Conservation (phyloP, 768 basidiomycete genomes). For the Calocybe cyanea region DNA sequence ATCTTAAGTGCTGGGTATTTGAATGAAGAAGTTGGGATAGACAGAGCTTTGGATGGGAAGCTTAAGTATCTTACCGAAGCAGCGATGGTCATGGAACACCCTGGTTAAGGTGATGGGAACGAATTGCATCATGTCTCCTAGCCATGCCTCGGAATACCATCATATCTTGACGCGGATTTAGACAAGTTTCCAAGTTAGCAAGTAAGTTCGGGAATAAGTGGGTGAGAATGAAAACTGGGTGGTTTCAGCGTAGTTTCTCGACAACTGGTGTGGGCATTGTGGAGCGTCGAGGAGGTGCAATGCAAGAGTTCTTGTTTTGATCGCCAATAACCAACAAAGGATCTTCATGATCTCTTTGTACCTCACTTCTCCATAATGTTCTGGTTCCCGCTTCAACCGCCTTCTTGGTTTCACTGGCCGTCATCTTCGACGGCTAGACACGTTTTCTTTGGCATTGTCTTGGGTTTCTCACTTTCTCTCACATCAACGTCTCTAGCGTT, state of each 20-base stretch:
- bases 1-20: constrained; percentile 14
- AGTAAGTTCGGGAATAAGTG: too few species aligned
- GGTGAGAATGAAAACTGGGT: constrained; percentile 1
- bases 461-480: constrained; percentile 76
- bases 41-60: background rate
- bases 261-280: too few species aligned
- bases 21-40: background rate
- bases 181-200: constrained; percentile 9
- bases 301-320: constrained; percentile 6
- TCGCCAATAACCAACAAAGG: constrained; percentile 6
- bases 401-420: constrained; percentile 33
- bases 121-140: constrained; percentile 5
- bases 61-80: constrained; percentile 12
- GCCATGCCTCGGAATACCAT: background rate
- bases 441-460: constrained; percentile 44
- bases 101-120: background rate
- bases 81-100: constrained; percentile 5
- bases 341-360: constrained; percentile 12
- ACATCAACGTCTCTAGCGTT: constrained; percentile 63
- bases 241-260: too few species aligned
- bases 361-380: constrained; percentile 14
- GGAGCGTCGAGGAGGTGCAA: too few species aligned
- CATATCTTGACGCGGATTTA: background rate
- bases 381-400: constrained; percentile 20
- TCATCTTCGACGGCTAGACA: constrained; percentile 32